Percentiles rank a stretch among this genome's conserved stretches.
These are phyloP conservation scores for Aphanomyces cochlioides DNA, from an alignment of 352 stramenopile species.

Conservation along the genomic window DNA sequence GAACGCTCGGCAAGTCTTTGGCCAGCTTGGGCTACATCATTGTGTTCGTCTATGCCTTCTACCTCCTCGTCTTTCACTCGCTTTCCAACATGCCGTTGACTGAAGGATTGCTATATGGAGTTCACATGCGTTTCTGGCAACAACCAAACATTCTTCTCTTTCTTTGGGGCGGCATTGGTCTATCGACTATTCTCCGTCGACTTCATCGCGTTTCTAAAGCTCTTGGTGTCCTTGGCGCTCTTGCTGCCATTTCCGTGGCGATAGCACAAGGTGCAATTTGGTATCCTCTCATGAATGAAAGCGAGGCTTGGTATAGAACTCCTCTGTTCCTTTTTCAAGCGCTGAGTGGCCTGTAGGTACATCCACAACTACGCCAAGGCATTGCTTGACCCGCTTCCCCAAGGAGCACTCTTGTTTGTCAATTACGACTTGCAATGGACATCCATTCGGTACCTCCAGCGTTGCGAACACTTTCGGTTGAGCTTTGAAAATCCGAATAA, in stretches of 20 bases:
- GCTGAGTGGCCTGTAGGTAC: conserved; percentile 36
- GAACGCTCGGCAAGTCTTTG: neutral
- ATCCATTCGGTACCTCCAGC: conserved; percentile 85
- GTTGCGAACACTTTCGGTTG: conserved; percentile 70
- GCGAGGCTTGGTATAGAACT: conserved; percentile 33
- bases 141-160: conserved; percentile 92
- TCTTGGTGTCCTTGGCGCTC: neutral
- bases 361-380: conserved; percentile 84
- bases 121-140: conserved; percentile 94
- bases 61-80: conserved; percentile 93
- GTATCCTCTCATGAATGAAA: conserved; percentile 51
- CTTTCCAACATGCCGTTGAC: conserved; percentile 92
- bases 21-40: conserved; percentile 37
- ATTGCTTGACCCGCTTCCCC: conserved; percentile 79
- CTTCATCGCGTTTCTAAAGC: neutral
- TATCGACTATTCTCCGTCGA: conserved; percentile 34
- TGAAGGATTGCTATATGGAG: conserved; percentile 89
- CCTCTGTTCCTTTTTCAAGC: neutral
- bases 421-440: conserved; percentile 94
- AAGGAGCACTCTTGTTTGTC: conserved; percentile 78
- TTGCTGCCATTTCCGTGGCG: neutral
- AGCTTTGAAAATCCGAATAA: conserved; percentile 21
- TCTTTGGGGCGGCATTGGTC: conserved; percentile 73
- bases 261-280: conserved; percentile 36
- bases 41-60: conserved; percentile 72